Conservation (phyloP, 768 basidiomycete species). For the Leccinum arenicola region DNA sequence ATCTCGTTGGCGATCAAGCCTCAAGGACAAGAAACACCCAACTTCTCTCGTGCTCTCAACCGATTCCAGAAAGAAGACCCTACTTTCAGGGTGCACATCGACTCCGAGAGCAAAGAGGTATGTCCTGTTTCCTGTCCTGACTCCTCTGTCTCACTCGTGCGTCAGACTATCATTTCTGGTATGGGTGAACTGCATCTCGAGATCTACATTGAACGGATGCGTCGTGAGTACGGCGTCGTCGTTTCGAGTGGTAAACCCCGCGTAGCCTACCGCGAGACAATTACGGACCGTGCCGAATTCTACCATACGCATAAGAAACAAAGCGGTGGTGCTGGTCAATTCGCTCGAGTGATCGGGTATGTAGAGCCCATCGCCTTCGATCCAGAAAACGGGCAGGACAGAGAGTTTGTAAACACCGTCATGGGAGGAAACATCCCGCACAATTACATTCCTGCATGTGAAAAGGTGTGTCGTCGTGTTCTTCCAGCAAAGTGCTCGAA, state of each 20-base stretch:
- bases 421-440: conserved; percentile 91
- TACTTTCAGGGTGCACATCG: conserved; percentile 96
- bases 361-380: conserved; percentile 85
- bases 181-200: conserved; percentile 99
- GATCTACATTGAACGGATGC: conserved; percentile 99
- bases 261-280: conserved; percentile 95
- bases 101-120: conserved; percentile 92
- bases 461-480: conserved; percentile 59
- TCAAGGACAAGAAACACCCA: conserved; percentile 88
- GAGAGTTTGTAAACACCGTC: conserved; percentile 81
- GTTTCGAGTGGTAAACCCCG: conserved; percentile 94
- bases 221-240: conserved; percentile 92
- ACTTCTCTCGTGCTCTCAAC: conserved; percentile 94
- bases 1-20: conserved; percentile 95
- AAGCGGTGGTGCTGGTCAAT: conserved; percentile 96
- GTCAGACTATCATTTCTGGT: conserved; percentile 94
- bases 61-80: conserved; percentile 99
- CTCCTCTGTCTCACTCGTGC: neutral
- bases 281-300: conserved; percentile 80
- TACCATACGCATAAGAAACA: conserved; percentile 97
- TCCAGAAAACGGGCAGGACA: conserved; percentile 76
- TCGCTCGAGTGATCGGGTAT: conserved; percentile 85
- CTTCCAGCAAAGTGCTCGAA: neutral
- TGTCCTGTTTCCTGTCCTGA: neutral
- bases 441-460: conserved; percentile 90